Evolutionary conservation across 2,329 filamentous ascomycete species (phyloP), one percentile per base, ranked within the genome.

Genomic region (Alternaria longipes): DNA sequence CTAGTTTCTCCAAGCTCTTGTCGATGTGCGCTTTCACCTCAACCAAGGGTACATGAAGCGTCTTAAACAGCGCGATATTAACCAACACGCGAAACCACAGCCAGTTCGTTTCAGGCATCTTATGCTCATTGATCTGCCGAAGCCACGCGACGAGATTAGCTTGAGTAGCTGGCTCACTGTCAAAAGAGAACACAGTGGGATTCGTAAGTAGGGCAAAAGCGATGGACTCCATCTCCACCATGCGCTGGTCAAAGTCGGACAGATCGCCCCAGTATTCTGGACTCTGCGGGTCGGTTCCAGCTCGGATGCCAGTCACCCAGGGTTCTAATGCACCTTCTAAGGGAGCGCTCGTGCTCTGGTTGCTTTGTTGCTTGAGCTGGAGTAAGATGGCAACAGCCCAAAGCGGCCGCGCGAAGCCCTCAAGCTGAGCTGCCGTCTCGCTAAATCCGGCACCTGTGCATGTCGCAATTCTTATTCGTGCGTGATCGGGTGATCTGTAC

Each of bases 151-250:
- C 71, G 4, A 85, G 66, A 12, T 83, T 82, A 4, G 36, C 5
- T 0, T 36, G 12, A 22, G 79, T 80, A 3, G 74, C 69, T 5
- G 54, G 16, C 0, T 68, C 54, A 3, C 56, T 71, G 4, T 82
- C 64, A 0, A 67, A 64, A 8, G 72, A 63, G 7, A 73, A 74
- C 60, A 83, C 80, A 2, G 73, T 66, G 4, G 84, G 83, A 0
- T 82, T 80, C 2, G 75, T 70, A 0, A 86, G 74, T 1, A 86
- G 73, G 0, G 83, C 82, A 67, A 82, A 84, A 0, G 83, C 79
- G 3, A 86, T 78, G 22, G 83, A 82, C 65, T 86, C 84, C 40
- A 83, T 80, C 63, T 86, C 84, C 0, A 86, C 84, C 84, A 86
- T 86, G 2, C 83, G 72, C 63, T 86, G 84, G 50, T 86, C 84